A percentile compares a stretch with the other conserved stretches of the same genome.
Conservation (phyloP, 2,329 filamentous ascomycete species). For the Calonectria crousiana region DNA sequence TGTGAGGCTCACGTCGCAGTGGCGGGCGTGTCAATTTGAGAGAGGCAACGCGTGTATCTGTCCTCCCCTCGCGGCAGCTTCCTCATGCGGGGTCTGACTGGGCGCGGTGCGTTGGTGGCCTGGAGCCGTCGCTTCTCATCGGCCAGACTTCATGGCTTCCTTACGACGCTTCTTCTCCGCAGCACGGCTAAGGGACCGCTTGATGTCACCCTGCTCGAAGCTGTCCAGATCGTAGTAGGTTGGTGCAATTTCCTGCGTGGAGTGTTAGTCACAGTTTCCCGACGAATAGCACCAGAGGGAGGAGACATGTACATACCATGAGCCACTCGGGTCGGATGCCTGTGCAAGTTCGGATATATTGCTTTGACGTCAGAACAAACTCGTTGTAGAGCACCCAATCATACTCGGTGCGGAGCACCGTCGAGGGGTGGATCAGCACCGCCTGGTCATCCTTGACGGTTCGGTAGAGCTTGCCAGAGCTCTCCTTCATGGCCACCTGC, state of each 20-base stretch:
- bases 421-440: slow-evolving; percentile 93
- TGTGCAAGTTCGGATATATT: slow-evolving; percentile 96
- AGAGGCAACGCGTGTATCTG: slow-evolving; percentile 11
- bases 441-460: slow-evolving; percentile 98
- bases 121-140: slow-evolving; percentile 47
- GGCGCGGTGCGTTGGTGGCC: slow-evolving; percentile 15
- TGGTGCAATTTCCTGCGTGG: slow-evolving; percentile 85
- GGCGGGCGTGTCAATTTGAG: not conserved
- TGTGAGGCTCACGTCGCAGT: slow-evolving; percentile 11
- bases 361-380: slow-evolving; percentile 97
- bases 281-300: not conserved
- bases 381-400: slow-evolving; percentile 99
- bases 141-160: slow-evolving; percentile 66
- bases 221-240: slow-evolving; percentile 88
- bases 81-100: slow-evolving; percentile 12
- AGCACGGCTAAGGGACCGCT: slow-evolving; percentile 71
- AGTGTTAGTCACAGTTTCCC: slow-evolving; percentile 29
- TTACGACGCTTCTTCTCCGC: slow-evolving; percentile 72
- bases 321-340: slow-evolving; percentile 95
- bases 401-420: slow-evolving; percentile 86
- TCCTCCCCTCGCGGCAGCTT: slow-evolving; percentile 9
- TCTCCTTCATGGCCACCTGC: slow-evolving; percentile 97
- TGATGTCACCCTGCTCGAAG: slow-evolving; percentile 90
- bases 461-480: slow-evolving; percentile 88
- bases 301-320: slow-evolving; percentile 68